Evolutionary conservation across 176 grass and related monocot species (phyloP), one percentile per base, ranked within the genome.

Genomic region (Oryza coarctata): DNA sequence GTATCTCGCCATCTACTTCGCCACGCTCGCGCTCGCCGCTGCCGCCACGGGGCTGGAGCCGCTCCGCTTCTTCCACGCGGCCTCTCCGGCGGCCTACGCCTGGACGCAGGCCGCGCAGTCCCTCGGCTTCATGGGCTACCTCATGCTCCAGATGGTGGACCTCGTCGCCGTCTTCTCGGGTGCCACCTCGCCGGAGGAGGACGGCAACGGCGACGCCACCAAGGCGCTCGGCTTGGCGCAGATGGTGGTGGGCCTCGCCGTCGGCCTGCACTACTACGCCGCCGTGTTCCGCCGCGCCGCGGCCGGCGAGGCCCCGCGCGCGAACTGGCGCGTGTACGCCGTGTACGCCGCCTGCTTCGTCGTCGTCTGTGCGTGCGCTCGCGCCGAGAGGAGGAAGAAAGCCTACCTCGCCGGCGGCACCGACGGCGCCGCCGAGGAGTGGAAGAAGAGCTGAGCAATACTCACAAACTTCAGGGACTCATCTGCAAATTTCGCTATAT

Each of bases 1-100:
- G 32, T 99, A 94, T 84, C 96, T 99, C 29, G 93, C 96, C 81
- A 99, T 99, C 84, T 99, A 99, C 89, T 99, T 99, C 74, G 91
- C 73, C 33, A 99, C 93, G 77, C 96, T 99, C 45, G 91, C 91
- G 43, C 25, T 92, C 28, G 92, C 93, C 50, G 89, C 93, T 10
- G 84, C 94, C 5, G 89, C 82, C 30, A 90, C 89, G 70, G 91
- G 93, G n/a, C 91, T 99, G 1, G 97, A 99, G 75, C 97, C 97
- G 15, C 91, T 96, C 23, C 84, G 91, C 13, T 96, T 99, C 80
- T 99, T 99, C 91, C 94, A 99, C 80, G 93, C 97, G 7, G 90
- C 93, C 7, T 99, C 97, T 12, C 89, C 91, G 7, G 89, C 80
- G 3, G 90, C 91, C 0, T 99, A 96, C 89, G 82, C 93, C 41